Conservation (phyloP, 1,284 basidiomycete species). For the Tranzscheliella williamsii region DNA sequence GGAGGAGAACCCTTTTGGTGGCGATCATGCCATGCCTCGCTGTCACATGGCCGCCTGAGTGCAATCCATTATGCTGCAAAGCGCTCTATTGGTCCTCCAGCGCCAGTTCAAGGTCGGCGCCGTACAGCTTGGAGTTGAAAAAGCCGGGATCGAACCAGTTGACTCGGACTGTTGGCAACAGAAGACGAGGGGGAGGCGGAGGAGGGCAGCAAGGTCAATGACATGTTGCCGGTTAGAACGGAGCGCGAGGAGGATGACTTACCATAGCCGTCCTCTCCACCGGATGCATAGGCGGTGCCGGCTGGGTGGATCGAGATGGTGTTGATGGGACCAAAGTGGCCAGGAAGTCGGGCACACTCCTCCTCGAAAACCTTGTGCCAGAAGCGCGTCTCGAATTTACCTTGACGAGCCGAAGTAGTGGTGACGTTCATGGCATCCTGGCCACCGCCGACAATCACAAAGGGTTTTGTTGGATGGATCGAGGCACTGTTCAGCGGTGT, state of each 20-base stretch:
- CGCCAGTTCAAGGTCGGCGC: conserved; percentile 54
- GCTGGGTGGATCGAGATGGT: conserved; percentile 92
- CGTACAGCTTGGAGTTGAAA: conserved; percentile 58
- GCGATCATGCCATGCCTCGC: no score
- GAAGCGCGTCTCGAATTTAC: conserved; percentile 97
- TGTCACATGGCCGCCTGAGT: no score
- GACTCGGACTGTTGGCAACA: no score
- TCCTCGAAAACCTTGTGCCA: conserved; percentile 99
- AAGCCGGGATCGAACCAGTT: conserved; percentile 60
- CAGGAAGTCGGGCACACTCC: conserved; percentile 84
- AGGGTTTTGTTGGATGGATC: conserved; percentile 80
- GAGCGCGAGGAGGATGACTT: no score
- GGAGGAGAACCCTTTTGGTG: no score
- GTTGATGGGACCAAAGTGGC: conserved; percentile 90
- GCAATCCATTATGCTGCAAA: no score
- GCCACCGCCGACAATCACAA: conserved; percentile 79
- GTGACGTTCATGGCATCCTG: conserved; percentile 98
- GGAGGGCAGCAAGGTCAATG: no score
- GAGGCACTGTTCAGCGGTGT: conserved; percentile 95
- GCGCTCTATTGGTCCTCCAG: conserved; percentile 58
- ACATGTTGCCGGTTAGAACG: no score
- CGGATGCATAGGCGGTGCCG: conserved; percentile 87
- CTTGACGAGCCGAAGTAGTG: conserved; percentile 87
- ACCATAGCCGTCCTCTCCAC: conserved; percentile 92
- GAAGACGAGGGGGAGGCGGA: no score